Percentiles rank a stretch among this genome's conserved stretches.
phyloP scores from a whole-genome alignment of 352 stramenopile species.

The Globisporangium viniferum region DNA sequence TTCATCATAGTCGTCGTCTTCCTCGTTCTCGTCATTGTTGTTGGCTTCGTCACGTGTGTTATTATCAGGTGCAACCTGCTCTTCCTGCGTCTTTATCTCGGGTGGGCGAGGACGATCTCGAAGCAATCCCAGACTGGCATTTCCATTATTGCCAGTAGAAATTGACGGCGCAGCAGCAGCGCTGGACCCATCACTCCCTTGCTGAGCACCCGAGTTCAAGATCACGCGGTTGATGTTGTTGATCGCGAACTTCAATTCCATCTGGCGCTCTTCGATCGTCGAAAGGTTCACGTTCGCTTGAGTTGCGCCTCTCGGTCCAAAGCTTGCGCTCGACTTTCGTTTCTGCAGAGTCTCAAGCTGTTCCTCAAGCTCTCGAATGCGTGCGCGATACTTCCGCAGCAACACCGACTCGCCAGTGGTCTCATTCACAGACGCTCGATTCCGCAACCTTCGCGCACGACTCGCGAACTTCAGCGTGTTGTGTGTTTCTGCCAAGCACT shows the following conservation, averaged over 20 bases:
- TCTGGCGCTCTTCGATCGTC: constrained; percentile 51
- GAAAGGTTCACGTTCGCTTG: constrained; percentile 22
- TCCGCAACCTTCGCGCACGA: constrained; percentile 92
- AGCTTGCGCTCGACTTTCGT: constrained; percentile 28
- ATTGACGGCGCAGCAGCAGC: constrained; percentile 7
- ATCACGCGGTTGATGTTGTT: constrained; percentile 82
- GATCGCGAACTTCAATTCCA: constrained; percentile 75
- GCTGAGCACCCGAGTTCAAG: constrained; percentile 53
- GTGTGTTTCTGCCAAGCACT: constrained; percentile 93
- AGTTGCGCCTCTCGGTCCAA: constrained; percentile 16
- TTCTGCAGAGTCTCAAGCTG: constrained; percentile 58
- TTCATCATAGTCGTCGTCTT: constrained; percentile 20
- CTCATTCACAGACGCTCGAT: constrained; percentile 90
- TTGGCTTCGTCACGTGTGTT: neutral
- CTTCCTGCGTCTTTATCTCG: constrained; percentile 10
- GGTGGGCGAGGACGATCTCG: constrained; percentile 4
- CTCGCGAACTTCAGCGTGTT: constrained; percentile 96
- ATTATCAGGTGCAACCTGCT: neutral
- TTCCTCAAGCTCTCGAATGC: constrained; percentile 62
- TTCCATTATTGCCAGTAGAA: constrained; percentile 28
- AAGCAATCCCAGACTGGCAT: constrained; percentile 10
- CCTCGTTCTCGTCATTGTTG: constrained; percentile 25
- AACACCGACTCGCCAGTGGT: constrained; percentile 59
- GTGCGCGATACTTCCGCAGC: constrained; percentile 62
- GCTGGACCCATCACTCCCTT: constrained; percentile 4